Base-by-base conservation (phyloP, 2,329 filamentous ascomycete species). In the Aspergillus jensenii region DNA sequence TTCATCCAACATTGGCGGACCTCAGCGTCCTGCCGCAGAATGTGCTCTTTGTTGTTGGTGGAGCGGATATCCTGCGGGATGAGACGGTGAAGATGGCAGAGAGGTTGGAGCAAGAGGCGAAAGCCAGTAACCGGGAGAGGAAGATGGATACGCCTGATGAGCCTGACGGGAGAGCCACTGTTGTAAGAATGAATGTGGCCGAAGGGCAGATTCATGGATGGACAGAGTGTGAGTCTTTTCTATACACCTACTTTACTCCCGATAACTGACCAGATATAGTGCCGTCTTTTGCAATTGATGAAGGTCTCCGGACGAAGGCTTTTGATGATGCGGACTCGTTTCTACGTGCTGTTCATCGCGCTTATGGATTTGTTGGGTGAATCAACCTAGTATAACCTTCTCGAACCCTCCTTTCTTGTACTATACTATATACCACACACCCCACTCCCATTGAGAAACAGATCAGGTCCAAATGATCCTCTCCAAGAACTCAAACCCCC, bases 401-500 rank as follows among this genome's bases (percentile, higher is more conserved):
- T 31, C 27, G 27, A 9, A 31, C 9, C 9, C 27, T 11, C 27
- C 9, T 31, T 11, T 11, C 27, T 11, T 31, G 27, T 31, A 31
- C 27, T 31, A 31, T 31, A 31, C 27, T 31, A 31, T 31, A 11
- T 4, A 31, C 27, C 27, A 31, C 1, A 31, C 27, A 31, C 8
- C 9, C 27, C 27, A 11, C 27, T 31, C 27, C 4, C 3, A 31
- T 31, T 11, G 3, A 31, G 27, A 25, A 25, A 31, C 27, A 31
- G 9, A 31, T 31, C 9, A 31, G 9, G 27, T 8, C 27, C 27
- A 40, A 58, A 70, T 66, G 35, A 69, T 31, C 14, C 46, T 33
- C 60, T 78, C 74, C 44, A 79, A 57, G 55, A 78, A 79, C 48
- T 79, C 74, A 61, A 79, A 79, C 5, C 76, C 76, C 58, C 68